Conservation (phyloP, 2,329 filamentous ascomycete species). For the Parastagonospora avenae region DNA sequence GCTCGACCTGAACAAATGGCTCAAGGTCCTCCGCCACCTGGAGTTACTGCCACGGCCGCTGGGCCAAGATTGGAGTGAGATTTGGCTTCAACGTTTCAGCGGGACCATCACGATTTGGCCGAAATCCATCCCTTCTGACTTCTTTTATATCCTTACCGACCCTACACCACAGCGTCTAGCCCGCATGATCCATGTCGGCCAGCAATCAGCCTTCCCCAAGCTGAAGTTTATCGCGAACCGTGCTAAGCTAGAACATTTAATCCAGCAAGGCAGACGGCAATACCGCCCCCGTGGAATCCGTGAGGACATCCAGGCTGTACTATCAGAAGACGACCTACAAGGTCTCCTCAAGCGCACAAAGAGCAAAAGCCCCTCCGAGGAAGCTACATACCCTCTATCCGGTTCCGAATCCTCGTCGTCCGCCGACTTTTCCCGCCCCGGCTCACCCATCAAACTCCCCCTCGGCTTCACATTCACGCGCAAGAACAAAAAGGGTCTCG, state of each 20-base stretch:
- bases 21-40: constrained; percentile 89
- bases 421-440: constrained; percentile 28
- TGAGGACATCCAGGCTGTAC: constrained; percentile 42
- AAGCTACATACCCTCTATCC: constrained; percentile 23
- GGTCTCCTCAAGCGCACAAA: constrained; percentile 45
- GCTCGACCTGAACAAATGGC: constrained; percentile 95
- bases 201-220: constrained; percentile 88
- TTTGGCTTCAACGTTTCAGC: constrained; percentile 94
- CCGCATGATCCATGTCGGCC: constrained; percentile 87
- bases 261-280: constrained; percentile 61
- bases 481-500: constrained; percentile 18
- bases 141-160: constrained; percentile 84
- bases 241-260: constrained; percentile 77
- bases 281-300: constrained; percentile 41
- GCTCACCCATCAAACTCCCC: constrained; percentile 34
- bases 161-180: constrained; percentile 76
- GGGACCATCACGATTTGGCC: constrained; percentile 98
- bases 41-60: constrained; percentile 88
- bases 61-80: constrained; percentile 94
- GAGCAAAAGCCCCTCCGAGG: constrained; percentile 18
- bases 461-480: constrained; percentile 36
- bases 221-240: constrained; percentile 89
- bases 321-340: constrained; percentile 55
- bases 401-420: constrained; percentile 39
- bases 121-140: constrained; percentile 77